phyloP scores from a whole-genome alignment of 495 filamentous ascomycete species.

The Oleoguttula mirabilis region DNA sequence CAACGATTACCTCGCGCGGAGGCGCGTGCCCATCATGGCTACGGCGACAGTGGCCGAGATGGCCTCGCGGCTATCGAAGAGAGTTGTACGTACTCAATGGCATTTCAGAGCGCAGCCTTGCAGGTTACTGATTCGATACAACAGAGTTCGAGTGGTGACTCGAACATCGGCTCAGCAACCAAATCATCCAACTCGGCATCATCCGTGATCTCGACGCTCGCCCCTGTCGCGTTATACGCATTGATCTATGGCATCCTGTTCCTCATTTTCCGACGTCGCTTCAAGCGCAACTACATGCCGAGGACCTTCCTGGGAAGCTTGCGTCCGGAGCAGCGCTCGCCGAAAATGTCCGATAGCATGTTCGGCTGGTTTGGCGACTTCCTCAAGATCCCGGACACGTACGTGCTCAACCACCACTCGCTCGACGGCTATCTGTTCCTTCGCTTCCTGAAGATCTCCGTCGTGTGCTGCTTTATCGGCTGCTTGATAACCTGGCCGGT shows the following conservation, averaged over 20 bases:
- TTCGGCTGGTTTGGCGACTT: conserved; percentile 67
- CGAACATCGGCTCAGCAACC: conserved; percentile 13
- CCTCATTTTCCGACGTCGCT: conserved; percentile 58
- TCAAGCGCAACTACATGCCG: conserved; percentile 73
- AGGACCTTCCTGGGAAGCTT: conserved; percentile 74
- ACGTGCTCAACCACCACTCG: conserved; percentile 77
- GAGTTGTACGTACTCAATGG: too few species aligned
- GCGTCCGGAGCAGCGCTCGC: conserved; percentile 52
- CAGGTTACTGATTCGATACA: neutral
- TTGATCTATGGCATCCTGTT: conserved; percentile 56
- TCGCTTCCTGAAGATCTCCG: conserved; percentile 31
- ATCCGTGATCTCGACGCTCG: conserved; percentile 57
- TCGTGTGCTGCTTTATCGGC: conserved; percentile 32
- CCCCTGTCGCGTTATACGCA: conserved; percentile 55
- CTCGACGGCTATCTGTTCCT: conserved; percentile 52
- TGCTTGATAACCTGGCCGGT: conserved; percentile 34
- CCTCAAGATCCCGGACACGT: conserved; percentile 68
- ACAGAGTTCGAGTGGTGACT: conserved; percentile 6
- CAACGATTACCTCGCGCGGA: too few species aligned
- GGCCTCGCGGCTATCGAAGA: too few species aligned
- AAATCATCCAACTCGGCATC: conserved; percentile 40
- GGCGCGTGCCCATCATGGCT: too few species aligned
- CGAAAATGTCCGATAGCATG: conserved; percentile 52
- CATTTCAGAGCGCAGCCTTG: too few species aligned
- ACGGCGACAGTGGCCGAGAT: too few species aligned